A percentile compares a stretch with the other conserved stretches of the same genome.
These are phyloP conservation scores for Plasmodiophora brassicae DNA, from an alignment of 208 protist species.

Conservation along the genomic window DNA sequence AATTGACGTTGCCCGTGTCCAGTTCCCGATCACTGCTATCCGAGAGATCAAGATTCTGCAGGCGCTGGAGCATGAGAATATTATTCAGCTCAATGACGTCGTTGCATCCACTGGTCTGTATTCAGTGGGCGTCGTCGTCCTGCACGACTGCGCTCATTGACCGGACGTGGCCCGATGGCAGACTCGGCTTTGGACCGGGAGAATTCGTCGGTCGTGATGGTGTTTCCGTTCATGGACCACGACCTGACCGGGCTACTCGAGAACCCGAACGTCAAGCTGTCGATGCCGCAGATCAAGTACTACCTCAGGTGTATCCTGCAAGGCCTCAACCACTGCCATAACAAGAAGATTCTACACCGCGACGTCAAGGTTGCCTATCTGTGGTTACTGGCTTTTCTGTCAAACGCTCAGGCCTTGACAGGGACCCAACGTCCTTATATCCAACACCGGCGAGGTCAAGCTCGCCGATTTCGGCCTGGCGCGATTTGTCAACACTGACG, in stretches of 20 bases:
- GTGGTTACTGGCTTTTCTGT: not conserved
- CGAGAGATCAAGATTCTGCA: constrained; percentile 73
- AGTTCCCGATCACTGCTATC: constrained; percentile 73
- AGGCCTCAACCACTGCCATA: constrained; percentile 60
- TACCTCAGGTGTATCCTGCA: constrained; percentile 67
- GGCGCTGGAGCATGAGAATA: constrained; percentile 63
- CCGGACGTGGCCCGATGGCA: not conserved
- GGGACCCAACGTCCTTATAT: constrained; percentile 66
- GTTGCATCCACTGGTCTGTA: constrained; percentile 51
- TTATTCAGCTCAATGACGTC: constrained; percentile 68
- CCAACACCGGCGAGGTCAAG: constrained; percentile 66
- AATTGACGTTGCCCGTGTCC: too few species aligned
- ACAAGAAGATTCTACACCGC: constrained; percentile 65
- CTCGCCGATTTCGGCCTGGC: constrained; percentile 70
- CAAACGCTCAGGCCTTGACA: not conserved
- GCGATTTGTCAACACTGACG: constrained; percentile 30
- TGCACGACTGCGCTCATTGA: not conserved
- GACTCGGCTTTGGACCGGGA: not conserved
- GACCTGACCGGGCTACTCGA: constrained; percentile 71
- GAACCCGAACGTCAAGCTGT: constrained; percentile 47
- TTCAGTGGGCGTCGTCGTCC: not conserved
- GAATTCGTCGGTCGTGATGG: constrained; percentile 61
- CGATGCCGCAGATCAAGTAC: constrained; percentile 64
- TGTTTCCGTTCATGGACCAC: constrained; percentile 76
- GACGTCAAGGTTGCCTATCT: constrained; percentile 65